Base-by-base conservation (phyloP, 495 filamentous ascomycete species). In the Neurospora tetraspora region DNA sequence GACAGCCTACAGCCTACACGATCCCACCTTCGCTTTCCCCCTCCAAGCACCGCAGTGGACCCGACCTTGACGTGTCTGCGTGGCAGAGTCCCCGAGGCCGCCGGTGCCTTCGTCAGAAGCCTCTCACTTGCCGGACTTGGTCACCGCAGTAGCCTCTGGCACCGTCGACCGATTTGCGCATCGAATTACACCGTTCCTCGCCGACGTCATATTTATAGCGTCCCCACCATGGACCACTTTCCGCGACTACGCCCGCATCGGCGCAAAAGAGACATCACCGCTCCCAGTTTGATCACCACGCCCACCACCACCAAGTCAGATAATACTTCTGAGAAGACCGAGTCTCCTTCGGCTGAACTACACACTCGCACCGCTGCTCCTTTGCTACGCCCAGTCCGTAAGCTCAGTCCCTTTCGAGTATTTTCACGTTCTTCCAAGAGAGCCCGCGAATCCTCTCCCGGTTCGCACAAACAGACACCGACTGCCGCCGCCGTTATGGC, bases 361-460 rank as follows among this genome's bases (percentile, higher is more conserved):
- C 27, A 16, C 14, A 65, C 71, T 9, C 77, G 70, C 6, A 39
- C 42, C 39, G 53, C 23, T 47, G 20, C 69, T 40, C 47, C 72
- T 12, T 40, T 38, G 38, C 39, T 59, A 71, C 78, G 79, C 34
- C 74, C 79, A 34, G 69, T 73, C 36, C 76, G 76, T 23, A 77
- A 78, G 53, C 76, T 79, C 38, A 78, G 77, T 37, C 80, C 80
- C 2, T 80, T 81, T 59, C 69, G 78, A 10, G 78, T 78, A 20
- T 78, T 82, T 36, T 76, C 78, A 16, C 77, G 80, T 39, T 77
- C 79, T 4, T 80, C 78, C 43, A 85, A 85, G 77, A 78, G 84
- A 23, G 80, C 82, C 11, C 82, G 83, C 43, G 82, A 83, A 37
- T 83, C 83, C 1, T 74, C 80, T n/a, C 76, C 81, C 0, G 74